A percentile compares a stretch with the other conserved stretches of the same genome.
These are phyloP conservation scores for Cenchrus fungigraminus DNA, from an alignment of 176 grass and related monocot species.

Conservation along the genomic window DNA sequence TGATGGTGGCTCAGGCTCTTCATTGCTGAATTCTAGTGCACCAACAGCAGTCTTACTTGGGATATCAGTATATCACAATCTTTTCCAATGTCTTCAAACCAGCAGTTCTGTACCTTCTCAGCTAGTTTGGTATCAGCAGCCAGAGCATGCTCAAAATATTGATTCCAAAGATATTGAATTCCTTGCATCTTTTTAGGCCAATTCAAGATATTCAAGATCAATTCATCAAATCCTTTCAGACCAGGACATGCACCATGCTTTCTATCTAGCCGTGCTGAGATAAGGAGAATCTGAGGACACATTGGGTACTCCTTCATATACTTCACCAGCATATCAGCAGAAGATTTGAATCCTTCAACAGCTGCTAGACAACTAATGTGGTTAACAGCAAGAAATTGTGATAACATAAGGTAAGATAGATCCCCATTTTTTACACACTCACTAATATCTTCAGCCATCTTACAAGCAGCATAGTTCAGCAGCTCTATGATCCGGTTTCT, in stretches of 20 bases:
- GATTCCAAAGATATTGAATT: conserved; percentile 92
- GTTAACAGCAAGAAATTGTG: too few relatives aligned
- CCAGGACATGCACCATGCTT: conserved; percentile 48
- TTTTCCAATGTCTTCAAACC: conserved; percentile 70
- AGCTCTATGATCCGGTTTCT: too few relatives aligned
- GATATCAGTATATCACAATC: background rate
- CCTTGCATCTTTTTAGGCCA: conserved; percentile 83
- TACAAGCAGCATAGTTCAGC: too few relatives aligned
- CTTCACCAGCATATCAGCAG: conserved; percentile 67
- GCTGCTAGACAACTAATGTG: conserved; percentile 66
- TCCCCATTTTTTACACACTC: too few relatives aligned
- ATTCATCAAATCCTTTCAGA: conserved; percentile 70
- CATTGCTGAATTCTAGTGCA: conserved; percentile 27
- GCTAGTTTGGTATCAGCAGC: conserved; percentile 60
- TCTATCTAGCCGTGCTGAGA: conserved; percentile 55
- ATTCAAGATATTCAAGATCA: conserved; percentile 41
- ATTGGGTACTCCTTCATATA: conserved; percentile 87
- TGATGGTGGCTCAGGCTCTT: conserved; percentile 31
- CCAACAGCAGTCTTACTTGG: conserved; percentile 31
- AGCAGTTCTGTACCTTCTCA: conserved; percentile 58
- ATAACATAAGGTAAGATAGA: too few relatives aligned
- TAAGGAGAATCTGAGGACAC: conserved; percentile 70
- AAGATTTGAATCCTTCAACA: conserved; percentile 65
- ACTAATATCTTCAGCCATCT: too few relatives aligned
- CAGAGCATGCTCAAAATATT: conserved; percentile 71